Percentiles rank a stretch among this genome's conserved stretches.
These are phyloP conservation scores for Crithidia thermophila DNA, from an alignment of 208 protist species.

Conservation along the genomic window DNA sequence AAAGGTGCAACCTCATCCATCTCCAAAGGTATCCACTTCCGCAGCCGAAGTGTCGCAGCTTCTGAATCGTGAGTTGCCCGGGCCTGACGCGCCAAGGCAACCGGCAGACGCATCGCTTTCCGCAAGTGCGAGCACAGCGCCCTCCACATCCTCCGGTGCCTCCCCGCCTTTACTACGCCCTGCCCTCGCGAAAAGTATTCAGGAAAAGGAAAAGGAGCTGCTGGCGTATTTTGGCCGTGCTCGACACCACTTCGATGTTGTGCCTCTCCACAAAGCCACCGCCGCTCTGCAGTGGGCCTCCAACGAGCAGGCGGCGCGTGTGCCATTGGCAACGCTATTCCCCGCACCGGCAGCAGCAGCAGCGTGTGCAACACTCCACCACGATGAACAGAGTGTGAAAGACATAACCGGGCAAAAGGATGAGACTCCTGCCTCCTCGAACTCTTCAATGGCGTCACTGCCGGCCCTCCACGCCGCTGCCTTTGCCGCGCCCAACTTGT, in stretches of 20 bases:
- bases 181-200: background rate
- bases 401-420: background rate
- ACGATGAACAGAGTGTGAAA: too few species aligned
- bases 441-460: background rate
- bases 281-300: conserved; percentile 26
- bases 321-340: conserved; percentile 31
- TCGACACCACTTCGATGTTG: conserved; percentile 12
- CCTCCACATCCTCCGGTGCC: too few species aligned
- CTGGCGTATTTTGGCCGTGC: conserved; percentile 33
- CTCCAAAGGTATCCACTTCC: too few species aligned
- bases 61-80: too few species aligned
- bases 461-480: background rate
- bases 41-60: too few species aligned
- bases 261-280: conserved; percentile 11
- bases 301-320: conserved; percentile 10
- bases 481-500: conserved; percentile 1
- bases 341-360: background rate
- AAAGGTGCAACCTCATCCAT: too few species aligned
- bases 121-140: background rate
- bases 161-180: too few species aligned
- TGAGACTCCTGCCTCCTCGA: background rate
- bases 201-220: conserved; percentile 21
- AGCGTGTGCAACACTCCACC: background rate
- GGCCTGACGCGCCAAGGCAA: too few species aligned
- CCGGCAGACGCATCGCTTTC: too few species aligned